A percentile compares a stretch with the other conserved stretches of the same genome.
Evolutionary conservation across 2,329 filamentous ascomycete genomes (phyloP).

Genomic region (Lecanicillium sp.): DNA sequence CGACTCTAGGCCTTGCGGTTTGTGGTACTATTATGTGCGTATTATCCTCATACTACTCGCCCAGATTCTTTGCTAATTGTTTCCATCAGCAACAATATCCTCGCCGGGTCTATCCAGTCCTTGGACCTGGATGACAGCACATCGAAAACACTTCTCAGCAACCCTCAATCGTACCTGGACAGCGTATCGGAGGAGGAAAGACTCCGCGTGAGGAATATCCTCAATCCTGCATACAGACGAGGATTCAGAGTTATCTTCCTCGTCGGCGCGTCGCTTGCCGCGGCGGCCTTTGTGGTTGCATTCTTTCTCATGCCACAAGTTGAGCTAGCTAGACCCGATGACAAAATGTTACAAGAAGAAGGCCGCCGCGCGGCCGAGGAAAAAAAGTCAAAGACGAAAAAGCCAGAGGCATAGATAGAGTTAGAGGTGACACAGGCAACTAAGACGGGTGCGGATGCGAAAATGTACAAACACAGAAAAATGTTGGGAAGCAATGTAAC

Average conservation of each 20-base stretch:
- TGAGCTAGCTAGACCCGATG: conserved; percentile 27
- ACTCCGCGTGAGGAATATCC: conserved; percentile 19
- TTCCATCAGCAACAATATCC: conserved; percentile 28
- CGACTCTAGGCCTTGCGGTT: conserved; percentile 30
- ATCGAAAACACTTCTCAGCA: conserved; percentile 21
- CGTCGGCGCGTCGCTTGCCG: conserved; percentile 25
- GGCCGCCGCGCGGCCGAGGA: conserved; percentile 14
- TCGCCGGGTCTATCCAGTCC: conserved; percentile 20
- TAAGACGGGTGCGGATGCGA: too few species aligned
- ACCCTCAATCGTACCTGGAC: conserved; percentile 24
- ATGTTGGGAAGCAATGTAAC: too few species aligned
- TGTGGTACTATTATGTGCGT: conserved; percentile 30
- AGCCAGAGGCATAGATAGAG: too few species aligned
- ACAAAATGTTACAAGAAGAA: conserved; percentile 27
- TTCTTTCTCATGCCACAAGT: conserved; percentile 33
- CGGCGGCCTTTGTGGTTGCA: conserved; percentile 26
- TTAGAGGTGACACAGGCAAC: too few species aligned
- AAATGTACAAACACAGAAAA: too few species aligned
- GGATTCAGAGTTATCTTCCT: conserved; percentile 32
- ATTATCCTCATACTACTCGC: background rate
- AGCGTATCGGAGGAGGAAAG: conserved; percentile 20
- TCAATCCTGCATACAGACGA: conserved; percentile 27
- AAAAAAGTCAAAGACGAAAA: conserved; percentile 3
- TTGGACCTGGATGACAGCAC: conserved; percentile 16
- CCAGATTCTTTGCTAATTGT: too few species aligned